Percentiles rank a stretch among this genome's conserved stretches.
These are phyloP conservation scores for Neofusicoccum cordaticola DNA, from an alignment of 2,329 filamentous ascomycete species.

Conservation along the genomic window DNA sequence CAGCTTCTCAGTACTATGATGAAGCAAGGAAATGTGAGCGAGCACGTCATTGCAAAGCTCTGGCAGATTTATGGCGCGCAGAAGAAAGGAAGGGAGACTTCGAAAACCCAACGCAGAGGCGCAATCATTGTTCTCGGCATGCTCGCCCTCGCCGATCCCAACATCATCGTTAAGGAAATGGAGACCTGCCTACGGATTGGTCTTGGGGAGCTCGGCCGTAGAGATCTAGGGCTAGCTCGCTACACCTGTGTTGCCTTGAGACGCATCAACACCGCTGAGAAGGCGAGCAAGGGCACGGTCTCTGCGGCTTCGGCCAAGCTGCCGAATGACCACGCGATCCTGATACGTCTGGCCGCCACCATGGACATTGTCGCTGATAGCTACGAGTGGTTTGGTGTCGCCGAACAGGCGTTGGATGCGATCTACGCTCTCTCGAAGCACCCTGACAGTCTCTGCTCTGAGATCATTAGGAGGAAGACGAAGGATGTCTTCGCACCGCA, in stretches of 20 bases:
- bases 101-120: slow-evolving; percentile 82
- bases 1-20: slow-evolving; percentile 97
- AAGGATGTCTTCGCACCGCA: slow-evolving; percentile 71
- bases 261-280: slow-evolving; percentile 81
- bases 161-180: slow-evolving; percentile 92
- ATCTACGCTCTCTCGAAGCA: slow-evolving; percentile 94
- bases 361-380: slow-evolving; percentile 82
- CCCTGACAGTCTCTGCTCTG: slow-evolving; percentile 87
- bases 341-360: slow-evolving; percentile 76
- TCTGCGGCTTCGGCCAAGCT: slow-evolving; percentile 63
- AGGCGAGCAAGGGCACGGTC: slow-evolving; percentile 60
- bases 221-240: slow-evolving; percentile 84
- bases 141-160: slow-evolving; percentile 87
- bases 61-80: slow-evolving; percentile 98
- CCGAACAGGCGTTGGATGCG: slow-evolving; percentile 92
- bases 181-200: slow-evolving; percentile 91
- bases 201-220: slow-evolving; percentile 73
- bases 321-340: slow-evolving; percentile 86
- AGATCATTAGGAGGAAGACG: slow-evolving; percentile 84
- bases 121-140: slow-evolving; percentile 96
- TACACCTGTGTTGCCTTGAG: slow-evolving; percentile 92
- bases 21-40: slow-evolving; percentile 83
- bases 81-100: slow-evolving; percentile 74
- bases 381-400: slow-evolving; percentile 90
- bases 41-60: slow-evolving; percentile 82